These are phyloP conservation scores for Sherardia arvensis DNA, from an alignment of 257 asterid species.

Conservation along the genomic window DNA sequence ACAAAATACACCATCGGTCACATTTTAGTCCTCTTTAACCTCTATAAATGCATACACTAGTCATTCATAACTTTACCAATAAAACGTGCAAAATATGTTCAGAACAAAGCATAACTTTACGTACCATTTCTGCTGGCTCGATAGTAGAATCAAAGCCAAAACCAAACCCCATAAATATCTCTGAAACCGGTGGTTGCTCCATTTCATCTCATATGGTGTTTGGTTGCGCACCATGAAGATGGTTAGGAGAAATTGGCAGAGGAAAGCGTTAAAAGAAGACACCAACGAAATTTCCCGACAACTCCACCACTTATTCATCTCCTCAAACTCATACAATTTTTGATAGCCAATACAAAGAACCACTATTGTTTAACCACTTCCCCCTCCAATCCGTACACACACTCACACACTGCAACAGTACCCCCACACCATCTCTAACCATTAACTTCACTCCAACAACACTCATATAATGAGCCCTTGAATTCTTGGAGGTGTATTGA, in stretches of 20 bases:
- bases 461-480: no score
- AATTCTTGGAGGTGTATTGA: no score
- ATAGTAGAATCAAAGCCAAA: no score
- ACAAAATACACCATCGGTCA: no score
- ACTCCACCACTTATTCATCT: background rate
- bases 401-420: background rate
- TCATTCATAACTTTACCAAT: no score
- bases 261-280: background rate
- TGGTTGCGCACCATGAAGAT: background rate
- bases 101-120: no score
- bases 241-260: background rate
- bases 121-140: no score
- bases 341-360: background rate
- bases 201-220: background rate
- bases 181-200: background rate
- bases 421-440: background rate
- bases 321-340: background rate
- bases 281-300: background rate
- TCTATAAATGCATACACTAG: no score
- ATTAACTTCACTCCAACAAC: no score
- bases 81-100: no score
- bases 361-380: background rate
- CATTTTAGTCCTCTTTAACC: no score
- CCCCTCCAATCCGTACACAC: background rate
- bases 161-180: background rate